Percentiles rank a stretch among this genome's conserved stretches.
Conservation (phyloP, 495 filamentous ascomycete genomes). For the Aspergillus bertholletiae region DNA sequence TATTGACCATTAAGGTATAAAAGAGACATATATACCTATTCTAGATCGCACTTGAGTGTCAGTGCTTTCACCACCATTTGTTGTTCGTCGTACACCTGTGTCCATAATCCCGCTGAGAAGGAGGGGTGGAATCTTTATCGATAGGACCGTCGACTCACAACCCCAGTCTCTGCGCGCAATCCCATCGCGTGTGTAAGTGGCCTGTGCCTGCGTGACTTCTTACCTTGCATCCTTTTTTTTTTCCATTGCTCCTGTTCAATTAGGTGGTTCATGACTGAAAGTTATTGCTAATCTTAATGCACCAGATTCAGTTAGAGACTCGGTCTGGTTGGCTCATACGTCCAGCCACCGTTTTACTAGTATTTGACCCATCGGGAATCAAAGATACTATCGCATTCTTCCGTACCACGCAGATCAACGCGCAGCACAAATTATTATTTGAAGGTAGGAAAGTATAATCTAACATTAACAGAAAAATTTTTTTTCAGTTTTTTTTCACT, state of each 20-base stretch:
- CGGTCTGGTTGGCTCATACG: conserved; percentile 7
- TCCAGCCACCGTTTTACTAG: conserved; percentile 21
- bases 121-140: conserved; percentile 26
- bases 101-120: conserved; percentile 8
- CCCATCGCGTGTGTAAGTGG: conserved; percentile 16
- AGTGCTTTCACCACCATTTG: not conserved
- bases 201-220: conserved; percentile 28
- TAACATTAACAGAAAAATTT: conserved; percentile 6
- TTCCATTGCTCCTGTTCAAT: conserved; percentile 6
- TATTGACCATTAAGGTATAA: not conserved
- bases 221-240: conserved; percentile 3
- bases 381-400: conserved; percentile 3
- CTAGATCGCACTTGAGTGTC: conserved; percentile 3
- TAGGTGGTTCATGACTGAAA: not conserved
- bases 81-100: not conserved
- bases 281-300: not conserved
- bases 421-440: conserved; percentile 4
- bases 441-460: not conserved
- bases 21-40: not conserved
- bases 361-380: conserved; percentile 7
- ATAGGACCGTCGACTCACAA: conserved; percentile 18
- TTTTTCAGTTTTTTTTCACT: not conserved
- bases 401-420: conserved; percentile 16
- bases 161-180: conserved; percentile 3
- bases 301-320: not conserved